Evolutionary conservation across 495 filamentous ascomycete species (phyloP).

Genomic region (Podospora anserina): DNA sequence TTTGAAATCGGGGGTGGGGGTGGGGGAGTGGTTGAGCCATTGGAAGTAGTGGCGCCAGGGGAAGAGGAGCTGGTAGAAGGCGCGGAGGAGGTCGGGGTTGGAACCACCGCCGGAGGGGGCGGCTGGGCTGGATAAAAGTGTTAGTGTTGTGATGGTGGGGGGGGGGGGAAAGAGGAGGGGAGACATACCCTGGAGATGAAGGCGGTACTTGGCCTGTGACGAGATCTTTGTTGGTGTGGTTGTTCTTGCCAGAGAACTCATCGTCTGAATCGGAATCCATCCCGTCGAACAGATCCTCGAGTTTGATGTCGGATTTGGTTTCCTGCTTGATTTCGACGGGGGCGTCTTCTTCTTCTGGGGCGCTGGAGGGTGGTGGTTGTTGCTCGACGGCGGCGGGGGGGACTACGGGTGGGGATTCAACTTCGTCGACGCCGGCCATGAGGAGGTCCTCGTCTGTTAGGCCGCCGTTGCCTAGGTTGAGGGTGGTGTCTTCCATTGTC

Average conservation of each 20-base stretch:
- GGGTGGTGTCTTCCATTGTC: slow-evolving; percentile 16
- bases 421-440: slow-evolving; percentile 21
- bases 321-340: slow-evolving; percentile 23
- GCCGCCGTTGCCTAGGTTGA: background rate
- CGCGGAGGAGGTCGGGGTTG: slow-evolving; percentile 78
- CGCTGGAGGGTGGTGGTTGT: background rate
- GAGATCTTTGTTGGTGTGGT: slow-evolving; percentile 16
- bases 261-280: slow-evolving; percentile 74
- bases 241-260: slow-evolving; percentile 61
- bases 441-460: slow-evolving; percentile 17
- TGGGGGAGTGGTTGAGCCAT: slow-evolving; percentile 93
- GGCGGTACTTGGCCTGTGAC: slow-evolving; percentile 32
- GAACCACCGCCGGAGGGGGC: slow-evolving; percentile 40
- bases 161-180: background rate
- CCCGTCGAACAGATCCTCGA: slow-evolving; percentile 79
- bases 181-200: slow-evolving; percentile 34
- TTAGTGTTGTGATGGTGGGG: background rate
- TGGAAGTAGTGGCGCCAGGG: slow-evolving; percentile 94
- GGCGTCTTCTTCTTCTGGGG: slow-evolving; percentile 8
- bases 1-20: slow-evolving; percentile 79
- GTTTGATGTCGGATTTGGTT: slow-evolving; percentile 52
- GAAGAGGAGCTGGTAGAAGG: slow-evolving; percentile 94
- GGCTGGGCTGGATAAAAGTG: slow-evolving; percentile 12
- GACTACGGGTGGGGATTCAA: background rate
- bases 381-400: background rate